phyloP scores from a whole-genome alignment of 2,329 filamentous ascomycete genomes.

The Periglandula ipomoeae region DNA sequence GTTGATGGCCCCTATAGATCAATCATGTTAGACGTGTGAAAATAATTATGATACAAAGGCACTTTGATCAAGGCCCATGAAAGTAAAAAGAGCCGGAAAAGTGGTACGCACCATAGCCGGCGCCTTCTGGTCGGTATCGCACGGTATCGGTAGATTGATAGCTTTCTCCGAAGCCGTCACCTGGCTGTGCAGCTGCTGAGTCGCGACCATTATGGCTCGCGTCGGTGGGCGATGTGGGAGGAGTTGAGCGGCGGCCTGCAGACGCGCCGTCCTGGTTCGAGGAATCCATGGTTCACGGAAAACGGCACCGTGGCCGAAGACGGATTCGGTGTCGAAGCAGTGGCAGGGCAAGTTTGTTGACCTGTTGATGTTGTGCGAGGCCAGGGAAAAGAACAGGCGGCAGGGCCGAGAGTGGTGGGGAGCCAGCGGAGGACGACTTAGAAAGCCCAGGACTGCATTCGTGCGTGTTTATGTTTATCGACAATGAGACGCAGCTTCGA shows the following conservation, averaged over 20 bases:
- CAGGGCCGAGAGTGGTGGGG: neutral
- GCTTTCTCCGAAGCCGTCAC: conserved; percentile 42
- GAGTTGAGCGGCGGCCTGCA: conserved; percentile 26
- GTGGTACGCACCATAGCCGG: conserved; percentile 39
- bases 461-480: neutral
- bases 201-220: conserved; percentile 32
- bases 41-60: neutral
- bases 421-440: neutral
- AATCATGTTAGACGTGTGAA: neutral
- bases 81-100: neutral
- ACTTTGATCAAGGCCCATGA: neutral
- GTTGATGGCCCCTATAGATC: conserved; percentile 11
- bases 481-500: neutral
- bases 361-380: neutral
- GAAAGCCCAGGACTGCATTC: neutral
- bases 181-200: conserved; percentile 24
- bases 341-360: neutral
- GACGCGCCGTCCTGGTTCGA: conserved; percentile 23
- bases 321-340: conserved; percentile 4
- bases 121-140: conserved; percentile 44
- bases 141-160: conserved; percentile 52
- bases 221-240: conserved; percentile 40
- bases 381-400: neutral
- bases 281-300: conserved; percentile 34
- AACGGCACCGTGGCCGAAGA: conserved; percentile 6